Percentiles rank a stretch among this genome's conserved stretches.
Evolutionary conservation across 2,329 filamentous ascomycete genomes (phyloP).

Genomic region (Colletotrichum tofieldiae): DNA sequence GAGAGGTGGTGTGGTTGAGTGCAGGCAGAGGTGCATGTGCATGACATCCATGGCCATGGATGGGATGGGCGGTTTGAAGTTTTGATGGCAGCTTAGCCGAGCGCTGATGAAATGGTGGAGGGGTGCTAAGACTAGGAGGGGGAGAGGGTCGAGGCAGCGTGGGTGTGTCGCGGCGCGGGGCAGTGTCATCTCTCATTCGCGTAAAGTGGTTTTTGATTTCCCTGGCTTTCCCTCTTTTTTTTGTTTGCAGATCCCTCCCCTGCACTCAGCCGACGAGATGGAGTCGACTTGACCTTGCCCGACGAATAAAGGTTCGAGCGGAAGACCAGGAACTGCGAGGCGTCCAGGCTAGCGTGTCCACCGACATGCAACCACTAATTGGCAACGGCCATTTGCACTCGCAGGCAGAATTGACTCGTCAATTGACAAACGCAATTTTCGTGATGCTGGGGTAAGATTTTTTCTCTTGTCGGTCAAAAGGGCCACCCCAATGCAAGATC

Average conservation of each 20-base stretch:
- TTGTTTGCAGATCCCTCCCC: conserved; percentile 46
- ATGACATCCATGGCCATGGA: conserved; percentile 29
- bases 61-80: conserved; percentile 20
- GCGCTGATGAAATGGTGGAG: conserved; percentile 16
- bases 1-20: conserved; percentile 18
- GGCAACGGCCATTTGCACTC: conserved; percentile 19
- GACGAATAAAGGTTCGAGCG: conserved; percentile 32
- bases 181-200: conserved; percentile 50
- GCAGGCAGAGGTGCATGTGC: conserved; percentile 32
- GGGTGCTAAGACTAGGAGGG: conserved; percentile 46
- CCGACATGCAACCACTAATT: conserved; percentile 39
- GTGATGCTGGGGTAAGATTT: conserved; percentile 20
- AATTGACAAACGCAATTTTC: conserved; percentile 36
- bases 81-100: conserved; percentile 25
- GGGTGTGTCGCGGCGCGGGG: conserved; percentile 36
- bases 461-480: conserved; percentile 28
- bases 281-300: conserved; percentile 32
- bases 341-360: conserved; percentile 37
- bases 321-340: conserved; percentile 36
- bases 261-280: conserved; percentile 43
- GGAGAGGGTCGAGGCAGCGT: conserved; percentile 46
- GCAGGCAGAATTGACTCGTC: conserved; percentile 42
- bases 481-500: conserved; percentile 42
- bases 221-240: conserved; percentile 26
- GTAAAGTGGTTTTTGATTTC: conserved; percentile 54